Percentiles rank a stretch among this genome's conserved stretches.
Conservation (phyloP, 2,329 filamentous ascomycete species). For the Hortaea sp. region DNA sequence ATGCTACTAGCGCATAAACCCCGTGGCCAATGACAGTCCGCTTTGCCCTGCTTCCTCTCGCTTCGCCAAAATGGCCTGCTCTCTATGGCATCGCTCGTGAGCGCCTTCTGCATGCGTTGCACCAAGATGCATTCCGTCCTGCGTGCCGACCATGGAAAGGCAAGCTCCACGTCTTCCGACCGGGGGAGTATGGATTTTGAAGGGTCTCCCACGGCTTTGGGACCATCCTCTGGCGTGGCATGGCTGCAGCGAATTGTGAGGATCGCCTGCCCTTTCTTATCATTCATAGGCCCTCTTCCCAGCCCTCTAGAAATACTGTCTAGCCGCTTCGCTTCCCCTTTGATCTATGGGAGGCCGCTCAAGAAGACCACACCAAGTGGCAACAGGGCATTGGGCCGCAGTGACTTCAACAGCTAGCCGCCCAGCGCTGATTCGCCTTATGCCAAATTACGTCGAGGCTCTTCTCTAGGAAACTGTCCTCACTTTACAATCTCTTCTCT, state of each 20-base stretch:
- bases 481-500: slow-evolving; percentile 13
- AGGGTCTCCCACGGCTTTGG: neutral
- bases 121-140: slow-evolving; percentile 14
- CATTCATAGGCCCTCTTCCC: slow-evolving; percentile 20
- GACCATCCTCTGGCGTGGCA: slow-evolving; percentile 10
- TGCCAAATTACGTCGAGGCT: slow-evolving; percentile 15
- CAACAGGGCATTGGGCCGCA: slow-evolving; percentile 6
- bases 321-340: slow-evolving; percentile 17
- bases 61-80: neutral
- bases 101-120: slow-evolving; percentile 10
- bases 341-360: slow-evolving; percentile 7
- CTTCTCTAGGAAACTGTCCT: slow-evolving; percentile 7
- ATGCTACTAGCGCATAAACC: too few relatives aligned
- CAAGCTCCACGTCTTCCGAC: neutral
- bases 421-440: slow-evolving; percentile 17
- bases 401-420: slow-evolving; percentile 18
- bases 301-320: slow-evolving; percentile 13
- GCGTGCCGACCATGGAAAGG: slow-evolving; percentile 12
- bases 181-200: too few relatives aligned
- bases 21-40: too few relatives aligned
- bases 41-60: too few relatives aligned
- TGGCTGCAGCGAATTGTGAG: slow-evolving; percentile 18
- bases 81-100: slow-evolving; percentile 8
- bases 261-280: slow-evolving; percentile 8
- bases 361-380: slow-evolving; percentile 6